Evolutionary conservation across 139 green algal species (phyloP).

Genomic region (Chlamydomonas urium): DNA sequence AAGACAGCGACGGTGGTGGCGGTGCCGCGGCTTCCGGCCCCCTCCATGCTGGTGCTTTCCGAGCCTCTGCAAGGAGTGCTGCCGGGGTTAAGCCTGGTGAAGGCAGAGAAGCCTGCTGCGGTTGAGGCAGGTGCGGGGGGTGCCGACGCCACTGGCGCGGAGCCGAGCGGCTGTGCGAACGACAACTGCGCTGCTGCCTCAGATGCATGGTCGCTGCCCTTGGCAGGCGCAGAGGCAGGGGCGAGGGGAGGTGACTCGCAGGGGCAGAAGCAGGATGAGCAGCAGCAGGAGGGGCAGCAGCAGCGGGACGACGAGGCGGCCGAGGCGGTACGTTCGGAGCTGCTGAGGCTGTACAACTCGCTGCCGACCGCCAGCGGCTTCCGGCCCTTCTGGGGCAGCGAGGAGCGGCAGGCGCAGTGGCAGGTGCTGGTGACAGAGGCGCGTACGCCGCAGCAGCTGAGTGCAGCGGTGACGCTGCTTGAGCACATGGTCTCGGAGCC

Average conservation of each 20-base stretch:
- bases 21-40: no score
- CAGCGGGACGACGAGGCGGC: conserved; percentile 11
- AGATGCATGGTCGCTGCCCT: no score
- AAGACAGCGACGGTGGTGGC: no score
- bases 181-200: no score
- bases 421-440: conserved; percentile 17
- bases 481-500: conserved; percentile 47
- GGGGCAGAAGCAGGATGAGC: background rate
- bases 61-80: no score
- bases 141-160: conserved; percentile 11
- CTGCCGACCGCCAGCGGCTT: conserved; percentile 27
- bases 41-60: no score
- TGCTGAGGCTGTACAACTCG: conserved; percentile 16
- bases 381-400: conserved; percentile 30
- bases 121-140: conserved; percentile 1
- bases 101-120: background rate
- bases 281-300: background rate
- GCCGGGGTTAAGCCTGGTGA: no score
- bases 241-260: background rate
- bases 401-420: conserved; percentile 24
- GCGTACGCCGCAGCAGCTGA: conserved; percentile 24
- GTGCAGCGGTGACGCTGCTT: conserved; percentile 42
- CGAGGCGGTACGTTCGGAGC: conserved; percentile 18
- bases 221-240: no score
- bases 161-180: background rate